Base-by-base conservation (phyloP, 2,329 filamentous ascomycete species). In the Neonectria magnoliae region DNA sequence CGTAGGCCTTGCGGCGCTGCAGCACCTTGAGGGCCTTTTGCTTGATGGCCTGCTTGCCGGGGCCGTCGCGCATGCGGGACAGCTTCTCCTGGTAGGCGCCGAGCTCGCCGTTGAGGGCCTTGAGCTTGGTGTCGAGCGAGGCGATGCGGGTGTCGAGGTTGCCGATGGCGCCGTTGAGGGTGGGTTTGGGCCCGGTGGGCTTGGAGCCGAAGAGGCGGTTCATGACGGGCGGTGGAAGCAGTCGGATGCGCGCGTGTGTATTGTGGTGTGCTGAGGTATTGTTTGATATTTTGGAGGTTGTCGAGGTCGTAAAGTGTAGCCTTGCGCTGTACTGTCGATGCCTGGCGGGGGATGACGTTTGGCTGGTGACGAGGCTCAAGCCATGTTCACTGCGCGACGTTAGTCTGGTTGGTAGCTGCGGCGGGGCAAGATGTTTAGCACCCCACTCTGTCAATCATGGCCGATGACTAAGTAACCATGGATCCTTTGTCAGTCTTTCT, bases 151-250 rank as follows among this genome's bases (percentile, higher is more conserved):
- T 88, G 83, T 97, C 94, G 76, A 96, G 91, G 85, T 93, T 96
- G 79, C 85, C 81, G 75, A 98, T 97, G 72, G 94, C 94, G 73
- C 88, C 85, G 81, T 88, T 88, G 71, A 98, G 92, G 55, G 92
- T 95, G 54, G 96, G 93, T 82, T 98, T 98, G 59, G 96, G 94
- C 68, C 90, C 90, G 70, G 92, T 90, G 81, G 88, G 91, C 82
- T 94, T 96, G 73, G 91, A 88, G 78, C 96, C 96, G 79, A 99
- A 99, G 73, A 99, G 87, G 74, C 96, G 93, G 80, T 99, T 98
- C 96, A 99, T 98, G 68, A 60, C 85, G 80, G 80, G 66, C 29
- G 10, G 11, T 13, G 10, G 25, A 25, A 6, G 25, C 25, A 25
- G 25, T 25, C 25, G 25, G 31, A 2, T 18, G 31, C 9, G 48